Conservation (phyloP, 139 green algal genomes). For the Eudorina sp. region DNA sequence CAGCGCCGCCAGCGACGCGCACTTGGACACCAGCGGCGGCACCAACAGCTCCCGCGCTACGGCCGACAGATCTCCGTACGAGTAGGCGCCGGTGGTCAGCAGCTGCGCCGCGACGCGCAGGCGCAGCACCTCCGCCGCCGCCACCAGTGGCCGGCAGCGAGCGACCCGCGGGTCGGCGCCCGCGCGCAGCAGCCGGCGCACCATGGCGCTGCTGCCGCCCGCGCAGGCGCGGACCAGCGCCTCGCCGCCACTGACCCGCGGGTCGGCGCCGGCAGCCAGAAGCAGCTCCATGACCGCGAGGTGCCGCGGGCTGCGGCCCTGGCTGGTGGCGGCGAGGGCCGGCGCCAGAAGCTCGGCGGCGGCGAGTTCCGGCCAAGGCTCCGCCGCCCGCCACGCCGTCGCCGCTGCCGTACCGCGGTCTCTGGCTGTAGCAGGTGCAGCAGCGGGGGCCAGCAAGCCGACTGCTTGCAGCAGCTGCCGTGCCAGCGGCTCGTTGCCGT, state of each 20-base stretch:
- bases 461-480: neutral
- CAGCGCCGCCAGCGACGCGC: neutral
- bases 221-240: slow-evolving; percentile 1
- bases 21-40: slow-evolving; percentile 1
- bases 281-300: neutral
- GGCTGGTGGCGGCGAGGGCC: slow-evolving; percentile 13
- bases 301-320: neutral
- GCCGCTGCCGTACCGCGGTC: neutral
- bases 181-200: slow-evolving; percentile 20
- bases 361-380: neutral
- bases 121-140: slow-evolving; percentile 22
- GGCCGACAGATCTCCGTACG: neutral
- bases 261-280: slow-evolving; percentile 20
- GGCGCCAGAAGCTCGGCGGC: neutral
- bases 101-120: neutral
- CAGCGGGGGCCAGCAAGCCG: neutral
- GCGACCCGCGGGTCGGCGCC: slow-evolving; percentile 38
- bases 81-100: slow-evolving; percentile 12
- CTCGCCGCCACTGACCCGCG: slow-evolving; percentile 13
- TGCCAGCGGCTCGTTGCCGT: neutral
- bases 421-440: neutral
- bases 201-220: neutral
- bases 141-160: neutral
- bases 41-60: slow-evolving; percentile 6
- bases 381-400: neutral